Percentiles rank a stretch among this genome's conserved stretches.
Evolutionary conservation across 176 grass and related monocot genomes (phyloP).

Genomic region (Phyllostachys edulis): DNA sequence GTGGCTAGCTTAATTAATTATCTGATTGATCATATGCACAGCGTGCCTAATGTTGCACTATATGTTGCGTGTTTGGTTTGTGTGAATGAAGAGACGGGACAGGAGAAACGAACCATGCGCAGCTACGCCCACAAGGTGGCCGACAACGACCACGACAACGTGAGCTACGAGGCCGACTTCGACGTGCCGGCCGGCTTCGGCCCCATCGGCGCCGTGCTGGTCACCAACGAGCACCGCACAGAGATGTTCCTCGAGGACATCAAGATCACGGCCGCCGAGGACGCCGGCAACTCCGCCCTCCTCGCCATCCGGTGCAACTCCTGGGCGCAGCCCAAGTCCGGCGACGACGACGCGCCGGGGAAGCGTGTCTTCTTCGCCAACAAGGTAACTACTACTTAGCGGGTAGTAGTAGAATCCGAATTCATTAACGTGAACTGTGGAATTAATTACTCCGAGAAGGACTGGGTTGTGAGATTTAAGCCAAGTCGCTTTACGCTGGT

Average conservation of each 20-base stretch:
- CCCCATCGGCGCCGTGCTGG: conserved; percentile 61
- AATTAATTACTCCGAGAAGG: too few relatives aligned
- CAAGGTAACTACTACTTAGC: conserved; percentile 49
- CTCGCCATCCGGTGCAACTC: conserved; percentile 59
- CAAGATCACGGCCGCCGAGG: not conserved
- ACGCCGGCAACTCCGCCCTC: not conserved
- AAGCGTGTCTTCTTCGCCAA: conserved; percentile 83
- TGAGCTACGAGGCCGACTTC: conserved; percentile 57
- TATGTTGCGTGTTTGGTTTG: not conserved
- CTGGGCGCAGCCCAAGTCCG: conserved; percentile 52
- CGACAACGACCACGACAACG: conserved; percentile 21
- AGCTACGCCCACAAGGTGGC: conserved; percentile 49
- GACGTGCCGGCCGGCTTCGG: conserved; percentile 54
- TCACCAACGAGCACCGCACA: conserved; percentile 45
- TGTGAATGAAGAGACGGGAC: conserved; percentile 34
- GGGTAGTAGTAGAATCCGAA: too few relatives aligned
- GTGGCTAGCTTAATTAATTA: too few relatives aligned
- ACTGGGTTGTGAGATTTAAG: too few relatives aligned
- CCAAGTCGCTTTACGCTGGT: too few relatives aligned
- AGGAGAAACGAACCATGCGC: conserved; percentile 37
- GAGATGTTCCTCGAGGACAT: conserved; percentile 74
- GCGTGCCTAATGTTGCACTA: not conserved
- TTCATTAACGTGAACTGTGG: too few relatives aligned
- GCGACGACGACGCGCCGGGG: not conserved
- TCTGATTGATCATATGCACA: too few relatives aligned